Conservation (phyloP, 2,329 filamentous ascomycete genomes). For the Paramyrothecium sp. region DNA sequence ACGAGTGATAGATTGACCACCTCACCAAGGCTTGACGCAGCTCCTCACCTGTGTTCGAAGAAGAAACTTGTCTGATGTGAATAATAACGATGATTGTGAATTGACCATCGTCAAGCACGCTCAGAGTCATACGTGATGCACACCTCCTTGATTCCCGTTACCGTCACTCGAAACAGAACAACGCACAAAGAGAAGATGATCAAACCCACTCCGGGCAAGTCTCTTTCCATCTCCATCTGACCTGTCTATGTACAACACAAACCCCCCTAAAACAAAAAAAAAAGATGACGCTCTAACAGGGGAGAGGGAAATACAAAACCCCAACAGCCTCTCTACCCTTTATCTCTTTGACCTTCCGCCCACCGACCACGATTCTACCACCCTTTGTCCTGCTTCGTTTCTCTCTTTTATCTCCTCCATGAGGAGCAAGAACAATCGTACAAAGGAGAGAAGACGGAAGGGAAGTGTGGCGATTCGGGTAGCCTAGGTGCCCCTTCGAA, state of each 20-base stretch:
- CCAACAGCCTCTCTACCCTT: not conserved
- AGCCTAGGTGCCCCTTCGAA: too few relatives aligned
- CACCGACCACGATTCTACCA: not conserved
- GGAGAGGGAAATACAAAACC: not conserved
- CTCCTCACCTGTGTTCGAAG: too few relatives aligned
- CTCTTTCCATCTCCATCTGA: not conserved
- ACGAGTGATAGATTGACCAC: too few relatives aligned
- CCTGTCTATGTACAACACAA: not conserved
- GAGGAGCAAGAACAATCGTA: not conserved
- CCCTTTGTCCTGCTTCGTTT: not conserved
- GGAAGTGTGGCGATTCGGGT: not conserved
- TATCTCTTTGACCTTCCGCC: not conserved
- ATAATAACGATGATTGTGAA: too few relatives aligned
- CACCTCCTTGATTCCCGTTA: too few relatives aligned
- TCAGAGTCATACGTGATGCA: too few relatives aligned
- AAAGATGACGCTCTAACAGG: not conserved
- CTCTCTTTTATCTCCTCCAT: not conserved
- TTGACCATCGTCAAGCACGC: too few relatives aligned
- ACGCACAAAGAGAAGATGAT: not conserved
- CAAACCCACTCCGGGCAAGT: not conserved
- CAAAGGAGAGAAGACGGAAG: not conserved
- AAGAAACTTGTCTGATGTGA: too few relatives aligned
- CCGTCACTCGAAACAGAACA: not conserved
- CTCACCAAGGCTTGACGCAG: too few relatives aligned
- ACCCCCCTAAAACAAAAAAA: not conserved